A percentile compares a stretch with the other conserved stretches of the same genome.
Conservation (phyloP, 108 stramenopile species). For the Nannochloropsis granulata region DNA sequence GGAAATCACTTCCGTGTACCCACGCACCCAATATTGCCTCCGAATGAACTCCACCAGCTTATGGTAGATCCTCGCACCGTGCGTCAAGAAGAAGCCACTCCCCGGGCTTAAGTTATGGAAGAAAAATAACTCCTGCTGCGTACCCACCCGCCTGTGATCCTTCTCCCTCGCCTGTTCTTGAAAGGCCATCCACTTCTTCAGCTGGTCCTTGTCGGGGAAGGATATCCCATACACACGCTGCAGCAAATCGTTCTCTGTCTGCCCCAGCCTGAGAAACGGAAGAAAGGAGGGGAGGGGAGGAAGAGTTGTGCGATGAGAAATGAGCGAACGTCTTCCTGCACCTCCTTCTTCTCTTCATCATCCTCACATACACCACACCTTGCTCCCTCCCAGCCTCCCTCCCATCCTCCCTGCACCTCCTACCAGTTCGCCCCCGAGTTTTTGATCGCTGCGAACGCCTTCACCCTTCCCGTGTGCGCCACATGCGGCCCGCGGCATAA, state of each 20-base stretch:
- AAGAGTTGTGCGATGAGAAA: no score
- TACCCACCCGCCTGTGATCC: slow-evolving; percentile 83
- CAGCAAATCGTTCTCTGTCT: slow-evolving; percentile 83
- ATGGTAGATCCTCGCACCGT: slow-evolving; percentile 97
- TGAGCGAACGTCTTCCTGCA: no score
- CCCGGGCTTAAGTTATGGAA: slow-evolving; percentile 94
- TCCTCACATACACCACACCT: no score
- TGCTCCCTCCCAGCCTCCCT: no score
- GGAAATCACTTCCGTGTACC: slow-evolving; percentile 93
- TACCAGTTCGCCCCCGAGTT: slow-evolving; percentile 92
- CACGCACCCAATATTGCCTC: slow-evolving; percentile 82
- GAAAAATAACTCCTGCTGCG: slow-evolving; percentile 89
- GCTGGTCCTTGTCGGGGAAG: slow-evolving; percentile 93
- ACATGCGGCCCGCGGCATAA: slow-evolving; percentile 96
- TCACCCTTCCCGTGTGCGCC: slow-evolving; percentile 75
- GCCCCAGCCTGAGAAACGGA: neutral
- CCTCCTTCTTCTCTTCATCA: no score
- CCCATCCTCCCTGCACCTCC: slow-evolving; percentile 1
- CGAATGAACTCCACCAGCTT: slow-evolving; percentile 67
- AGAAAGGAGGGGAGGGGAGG: no score
- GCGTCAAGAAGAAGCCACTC: slow-evolving; percentile 89
- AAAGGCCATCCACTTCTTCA: slow-evolving; percentile 76
- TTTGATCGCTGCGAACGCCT: slow-evolving; percentile 79
- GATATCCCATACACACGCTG: slow-evolving; percentile 94
- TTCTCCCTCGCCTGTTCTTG: slow-evolving; percentile 70